phyloP scores from a whole-genome alignment of 257 asterid genomes.

The Gardenia jasminoides region DNA sequence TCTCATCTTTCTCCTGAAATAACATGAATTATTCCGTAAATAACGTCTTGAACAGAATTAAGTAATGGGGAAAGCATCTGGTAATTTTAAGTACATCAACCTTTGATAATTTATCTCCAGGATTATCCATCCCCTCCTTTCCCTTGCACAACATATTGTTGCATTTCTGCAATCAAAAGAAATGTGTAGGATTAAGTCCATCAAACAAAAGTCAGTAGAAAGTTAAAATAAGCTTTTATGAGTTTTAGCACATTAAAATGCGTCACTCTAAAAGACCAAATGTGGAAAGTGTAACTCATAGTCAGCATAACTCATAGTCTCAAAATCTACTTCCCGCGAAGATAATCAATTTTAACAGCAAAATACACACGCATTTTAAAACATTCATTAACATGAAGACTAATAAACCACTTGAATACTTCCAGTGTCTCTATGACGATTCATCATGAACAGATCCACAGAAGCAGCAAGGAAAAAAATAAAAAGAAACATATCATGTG shows the following conservation, averaged over 20 bases:
- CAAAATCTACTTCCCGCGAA: neutral
- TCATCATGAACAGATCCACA: neutral
- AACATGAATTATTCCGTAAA: slow-evolving; percentile 9
- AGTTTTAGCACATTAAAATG: neutral
- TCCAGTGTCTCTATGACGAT: neutral
- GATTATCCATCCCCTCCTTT: slow-evolving; percentile 25
- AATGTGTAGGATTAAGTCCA: slow-evolving; percentile 18
- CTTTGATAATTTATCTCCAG: slow-evolving; percentile 23
- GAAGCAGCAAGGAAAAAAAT: neutral
- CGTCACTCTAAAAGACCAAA: neutral
- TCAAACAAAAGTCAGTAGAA: neutral
- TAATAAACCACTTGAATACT: neutral
- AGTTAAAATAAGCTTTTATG: neutral
- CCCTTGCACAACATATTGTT: slow-evolving; percentile 19
- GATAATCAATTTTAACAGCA: neutral
- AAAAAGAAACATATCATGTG: no score
- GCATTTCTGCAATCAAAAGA: slow-evolving; percentile 28
- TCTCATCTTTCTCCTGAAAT: slow-evolving; percentile 46
- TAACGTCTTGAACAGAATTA: slow-evolving; percentile 15
- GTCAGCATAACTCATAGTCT: neutral
- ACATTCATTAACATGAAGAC: neutral
- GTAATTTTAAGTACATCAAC: slow-evolving; percentile 19
- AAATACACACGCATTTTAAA: neutral
- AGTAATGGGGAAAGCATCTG: slow-evolving; percentile 6
- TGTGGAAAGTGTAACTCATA: neutral